A percentile compares a stretch with the other conserved stretches of the same genome.
Evolutionary conservation across 106 monocot species (phyloP).

Genomic region (Dactylorhiza incarnata): DNA sequence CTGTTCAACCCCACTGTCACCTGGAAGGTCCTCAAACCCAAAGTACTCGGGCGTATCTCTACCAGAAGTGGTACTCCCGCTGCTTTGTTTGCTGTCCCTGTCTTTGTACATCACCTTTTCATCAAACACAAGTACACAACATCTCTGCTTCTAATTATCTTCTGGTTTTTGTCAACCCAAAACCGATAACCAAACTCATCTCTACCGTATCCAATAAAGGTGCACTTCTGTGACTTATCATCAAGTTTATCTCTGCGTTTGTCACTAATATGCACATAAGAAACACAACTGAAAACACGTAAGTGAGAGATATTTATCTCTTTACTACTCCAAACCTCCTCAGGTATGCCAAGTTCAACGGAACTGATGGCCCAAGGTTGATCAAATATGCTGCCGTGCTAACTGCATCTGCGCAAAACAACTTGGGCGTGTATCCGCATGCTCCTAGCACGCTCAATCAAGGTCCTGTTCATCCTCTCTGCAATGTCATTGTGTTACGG

Average conservation of each 20-base stretch:
- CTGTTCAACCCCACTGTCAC: not conserved
- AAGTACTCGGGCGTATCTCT: too few relatives aligned
- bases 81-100: not conserved
- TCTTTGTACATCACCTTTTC: not conserved
- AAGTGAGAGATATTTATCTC: not conserved
- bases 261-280: too few relatives aligned
- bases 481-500: too few relatives aligned
- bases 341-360: not conserved
- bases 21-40: not conserved
- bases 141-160: not conserved
- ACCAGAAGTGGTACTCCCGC: not conserved
- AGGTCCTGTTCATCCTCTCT: too few relatives aligned
- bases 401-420: slow-evolving; percentile 2
- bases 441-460: slow-evolving; percentile 1
- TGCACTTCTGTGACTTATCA: slow-evolving; percentile 3
- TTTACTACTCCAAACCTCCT: not conserved
- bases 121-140: slow-evolving; percentile 1
- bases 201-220: not conserved
- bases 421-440: not conserved
- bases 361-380: not conserved
- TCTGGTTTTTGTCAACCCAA: not conserved
- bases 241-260: not conserved
- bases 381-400: not conserved
- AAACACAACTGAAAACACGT: not conserved
- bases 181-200: slow-evolving; percentile 2